Evolutionary conservation across 208 protist genomes (phyloP).

Genomic region (Crithidia fasciculata): DNA sequence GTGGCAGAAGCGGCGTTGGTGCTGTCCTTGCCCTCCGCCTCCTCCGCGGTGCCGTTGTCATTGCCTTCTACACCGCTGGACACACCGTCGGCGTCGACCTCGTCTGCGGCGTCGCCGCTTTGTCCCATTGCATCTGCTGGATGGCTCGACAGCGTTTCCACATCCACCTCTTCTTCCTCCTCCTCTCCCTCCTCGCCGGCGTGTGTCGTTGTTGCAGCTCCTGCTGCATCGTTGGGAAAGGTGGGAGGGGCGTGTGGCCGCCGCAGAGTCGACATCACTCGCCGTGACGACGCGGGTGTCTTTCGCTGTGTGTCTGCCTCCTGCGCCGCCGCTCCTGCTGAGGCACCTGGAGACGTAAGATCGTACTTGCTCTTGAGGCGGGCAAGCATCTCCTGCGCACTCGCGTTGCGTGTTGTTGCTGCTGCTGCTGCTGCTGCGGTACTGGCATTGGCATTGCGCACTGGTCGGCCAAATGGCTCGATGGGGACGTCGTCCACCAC

Average conservation of each 20-base stretch:
- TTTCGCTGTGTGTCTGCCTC: not conserved
- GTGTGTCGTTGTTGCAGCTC: not conserved
- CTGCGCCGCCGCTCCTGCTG: constrained; percentile 1
- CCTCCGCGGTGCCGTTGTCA: not conserved
- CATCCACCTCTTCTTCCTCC: no score
- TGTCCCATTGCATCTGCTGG: no score
- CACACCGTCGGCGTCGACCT: not conserved
- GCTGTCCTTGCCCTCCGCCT: not conserved
- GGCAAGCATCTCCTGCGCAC: constrained; percentile 12
- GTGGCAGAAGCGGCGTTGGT: constrained; percentile 5
- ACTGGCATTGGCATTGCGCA: not conserved
- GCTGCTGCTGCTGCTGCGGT: not conserved
- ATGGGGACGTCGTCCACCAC: constrained; percentile 17
- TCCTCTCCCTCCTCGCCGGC: constrained; percentile 1
- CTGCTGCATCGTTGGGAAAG: not conserved
- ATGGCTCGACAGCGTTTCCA: not conserved
- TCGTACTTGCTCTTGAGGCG: constrained; percentile 16
- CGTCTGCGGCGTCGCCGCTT: not conserved
- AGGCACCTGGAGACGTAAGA: not conserved
- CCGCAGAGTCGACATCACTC: constrained; percentile 25
- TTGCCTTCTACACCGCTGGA: not conserved
- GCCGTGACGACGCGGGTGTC: not conserved
- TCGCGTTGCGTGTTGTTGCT: not conserved
- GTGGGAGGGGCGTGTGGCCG: constrained; percentile 13
- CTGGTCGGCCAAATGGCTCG: constrained; percentile 9